These are phyloP conservation scores for Candida parachauliodes DNA, from an alignment of 805 yeast species.

Conservation along the genomic window DNA sequence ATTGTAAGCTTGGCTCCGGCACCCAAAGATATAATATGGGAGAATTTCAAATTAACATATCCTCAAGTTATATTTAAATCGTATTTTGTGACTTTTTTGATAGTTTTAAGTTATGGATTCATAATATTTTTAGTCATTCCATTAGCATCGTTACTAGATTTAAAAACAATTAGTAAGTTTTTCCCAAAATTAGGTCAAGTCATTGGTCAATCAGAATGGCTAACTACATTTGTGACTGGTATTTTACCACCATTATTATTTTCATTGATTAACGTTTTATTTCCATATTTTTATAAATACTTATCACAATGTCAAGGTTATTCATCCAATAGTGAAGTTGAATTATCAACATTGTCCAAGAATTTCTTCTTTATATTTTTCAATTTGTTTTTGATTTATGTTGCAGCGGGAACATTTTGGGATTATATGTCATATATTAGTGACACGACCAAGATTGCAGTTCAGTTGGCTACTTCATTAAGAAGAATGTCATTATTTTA, in stretches of 20 bases:
- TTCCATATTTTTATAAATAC: constrained; percentile 55
- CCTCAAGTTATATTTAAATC: constrained; percentile 35
- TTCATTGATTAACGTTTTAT: constrained; percentile 47
- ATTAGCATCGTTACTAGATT: constrained; percentile 53
- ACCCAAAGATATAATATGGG: constrained; percentile 44
- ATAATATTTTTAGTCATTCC: constrained; percentile 55
- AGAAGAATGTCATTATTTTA: constrained; percentile 80
- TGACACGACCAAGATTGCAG: constrained; percentile 87
- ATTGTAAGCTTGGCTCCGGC: constrained; percentile 45
- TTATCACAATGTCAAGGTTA: constrained; percentile 51
- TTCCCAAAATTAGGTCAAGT: constrained; percentile 60
- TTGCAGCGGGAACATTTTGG: constrained; percentile 59
- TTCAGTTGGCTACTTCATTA: constrained; percentile 77
- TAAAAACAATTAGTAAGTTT: constrained; percentile 50
- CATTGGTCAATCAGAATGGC: constrained; percentile 47
- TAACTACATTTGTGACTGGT: constrained; percentile 57
- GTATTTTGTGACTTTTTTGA: constrained; percentile 39
- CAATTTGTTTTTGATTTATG: constrained; percentile 58
- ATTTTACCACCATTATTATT: constrained; percentile 59
- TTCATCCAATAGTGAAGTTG: constrained; percentile 55
- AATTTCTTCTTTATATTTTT: constrained; percentile 60
- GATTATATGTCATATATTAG: constrained; percentile 55
- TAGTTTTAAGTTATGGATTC: constrained; percentile 47
- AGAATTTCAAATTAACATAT: constrained; percentile 42
- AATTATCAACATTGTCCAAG: constrained; percentile 52